A percentile compares a stretch with the other conserved stretches of the same genome.
These are phyloP conservation scores for Acephala macrosclerotiorum DNA, from an alignment of 2,329 filamentous ascomycete species.

Conservation along the genomic window DNA sequence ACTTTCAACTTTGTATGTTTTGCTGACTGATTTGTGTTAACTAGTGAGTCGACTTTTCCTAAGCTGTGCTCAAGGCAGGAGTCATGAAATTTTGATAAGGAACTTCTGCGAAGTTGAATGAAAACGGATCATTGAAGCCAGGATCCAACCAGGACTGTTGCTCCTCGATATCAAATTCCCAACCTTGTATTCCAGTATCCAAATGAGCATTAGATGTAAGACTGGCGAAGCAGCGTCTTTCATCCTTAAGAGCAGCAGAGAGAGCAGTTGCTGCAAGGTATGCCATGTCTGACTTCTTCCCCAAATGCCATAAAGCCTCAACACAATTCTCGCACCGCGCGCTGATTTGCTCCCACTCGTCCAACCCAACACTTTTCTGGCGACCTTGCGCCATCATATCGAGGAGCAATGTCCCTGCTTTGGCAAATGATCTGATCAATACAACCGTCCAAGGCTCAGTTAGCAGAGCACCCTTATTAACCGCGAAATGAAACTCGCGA, in stretches of 20 bases:
- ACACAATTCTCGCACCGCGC: slow-evolving; percentile 56
- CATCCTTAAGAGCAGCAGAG: background rate
- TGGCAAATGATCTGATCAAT: slow-evolving; percentile 59
- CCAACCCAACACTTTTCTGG: background rate
- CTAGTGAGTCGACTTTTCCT: background rate
- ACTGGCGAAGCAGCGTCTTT: background rate
- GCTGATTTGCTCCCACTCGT: slow-evolving; percentile 37
- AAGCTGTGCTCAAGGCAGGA: background rate
- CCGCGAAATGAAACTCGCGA: slow-evolving; percentile 58
- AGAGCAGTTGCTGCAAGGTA: slow-evolving; percentile 45
- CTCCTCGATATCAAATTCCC: background rate
- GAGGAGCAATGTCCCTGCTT: slow-evolving; percentile 50
- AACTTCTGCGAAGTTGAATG: background rate
- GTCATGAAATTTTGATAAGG: background rate
- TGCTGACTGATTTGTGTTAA: background rate
- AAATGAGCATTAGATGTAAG: background rate
- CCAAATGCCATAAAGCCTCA: slow-evolving; percentile 60
- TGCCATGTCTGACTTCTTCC: slow-evolving; percentile 62
- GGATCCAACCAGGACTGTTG: background rate
- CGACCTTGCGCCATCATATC: slow-evolving; percentile 33
- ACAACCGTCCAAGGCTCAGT: slow-evolving; percentile 67
- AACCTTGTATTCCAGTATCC: background rate
- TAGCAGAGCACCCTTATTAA: slow-evolving; percentile 62
- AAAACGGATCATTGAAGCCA: background rate
- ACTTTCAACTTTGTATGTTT: background rate